Evolutionary conservation across 768 basidiomycete genomes (phyloP).

Genomic region (Lepiota venenata): DNA sequence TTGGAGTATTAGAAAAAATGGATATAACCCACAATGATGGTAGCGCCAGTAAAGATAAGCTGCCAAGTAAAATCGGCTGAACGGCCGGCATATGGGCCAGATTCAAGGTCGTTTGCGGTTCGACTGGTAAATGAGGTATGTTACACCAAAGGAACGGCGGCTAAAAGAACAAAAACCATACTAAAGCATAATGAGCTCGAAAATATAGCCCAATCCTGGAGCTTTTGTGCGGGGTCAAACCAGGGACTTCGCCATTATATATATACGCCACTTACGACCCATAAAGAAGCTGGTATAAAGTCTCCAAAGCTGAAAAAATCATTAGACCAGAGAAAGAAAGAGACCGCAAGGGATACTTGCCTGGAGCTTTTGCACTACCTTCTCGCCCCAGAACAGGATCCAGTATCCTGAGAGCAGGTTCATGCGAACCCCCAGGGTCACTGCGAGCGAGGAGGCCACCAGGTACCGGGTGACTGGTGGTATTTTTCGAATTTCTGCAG

Average conservation of each 20-base stretch:
- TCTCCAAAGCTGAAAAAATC: slow-evolving; percentile 59
- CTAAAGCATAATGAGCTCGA: slow-evolving; percentile 74
- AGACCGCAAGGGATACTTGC: slow-evolving; percentile 27
- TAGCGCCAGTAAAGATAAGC: slow-evolving; percentile 47
- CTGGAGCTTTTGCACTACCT: slow-evolving; percentile 49
- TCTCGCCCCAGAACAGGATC: slow-evolving; percentile 47
- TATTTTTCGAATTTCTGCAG: slow-evolving; percentile 72
- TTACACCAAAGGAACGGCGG: background rate
- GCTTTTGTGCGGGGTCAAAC: background rate
- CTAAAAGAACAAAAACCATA: slow-evolving; percentile 23
- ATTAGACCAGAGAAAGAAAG: background rate
- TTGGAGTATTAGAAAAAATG: background rate
- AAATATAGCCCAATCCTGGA: slow-evolving; percentile 23
- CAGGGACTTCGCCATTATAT: background rate
- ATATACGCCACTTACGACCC: slow-evolving; percentile 31
- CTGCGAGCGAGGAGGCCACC: slow-evolving; percentile 52
- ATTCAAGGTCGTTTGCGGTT: slow-evolving; percentile 62
- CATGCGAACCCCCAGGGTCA: slow-evolving; percentile 57
- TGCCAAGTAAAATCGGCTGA: slow-evolving; percentile 83
- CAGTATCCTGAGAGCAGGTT: slow-evolving; percentile 49
- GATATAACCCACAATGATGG: slow-evolving; percentile 53
- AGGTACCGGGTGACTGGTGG: slow-evolving; percentile 80
- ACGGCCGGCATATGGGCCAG: slow-evolving; percentile 48
- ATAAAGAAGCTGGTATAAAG: slow-evolving; percentile 71
- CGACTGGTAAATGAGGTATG: slow-evolving; percentile 41